A percentile compares a stretch with the other conserved stretches of the same genome.
phyloP scores from a whole-genome alignment of 495 filamentous ascomycete genomes.

The Durotheca rogersii region DNA sequence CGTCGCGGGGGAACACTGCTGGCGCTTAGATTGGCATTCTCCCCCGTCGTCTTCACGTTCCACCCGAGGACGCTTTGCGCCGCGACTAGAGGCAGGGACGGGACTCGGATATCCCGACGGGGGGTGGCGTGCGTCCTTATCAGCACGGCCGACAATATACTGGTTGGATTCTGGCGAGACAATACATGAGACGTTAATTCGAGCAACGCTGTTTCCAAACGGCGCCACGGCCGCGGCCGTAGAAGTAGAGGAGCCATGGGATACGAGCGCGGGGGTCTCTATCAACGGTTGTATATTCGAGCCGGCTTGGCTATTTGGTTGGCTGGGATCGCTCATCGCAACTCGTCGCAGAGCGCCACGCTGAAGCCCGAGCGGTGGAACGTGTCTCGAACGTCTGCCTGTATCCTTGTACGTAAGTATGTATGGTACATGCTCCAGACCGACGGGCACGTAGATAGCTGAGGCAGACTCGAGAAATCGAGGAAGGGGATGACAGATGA shows the following conservation, averaged over 20 bases:
- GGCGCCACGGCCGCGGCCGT: background rate
- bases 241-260: background rate
- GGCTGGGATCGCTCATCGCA: too few relatives aligned
- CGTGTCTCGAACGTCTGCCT: too few relatives aligned
- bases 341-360: too few relatives aligned
- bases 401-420: too few relatives aligned
- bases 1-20: too few relatives aligned
- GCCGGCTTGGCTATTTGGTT: background rate
- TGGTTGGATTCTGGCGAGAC: background rate
- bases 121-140: background rate
- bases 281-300: background rate
- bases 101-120: background rate
- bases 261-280: background rate
- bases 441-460: too few relatives aligned
- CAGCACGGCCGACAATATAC: background rate
- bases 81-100: background rate
- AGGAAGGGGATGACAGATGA: too few relatives aligned
- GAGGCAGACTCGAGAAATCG: too few relatives aligned
- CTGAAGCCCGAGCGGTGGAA: too few relatives aligned
- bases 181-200: background rate
- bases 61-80: conserved; percentile 10
- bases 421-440: too few relatives aligned
- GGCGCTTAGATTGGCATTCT: background rate
- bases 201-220: background rate
- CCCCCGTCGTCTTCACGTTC: background rate